Evolutionary conservation across 108 stramenopile species (phyloP), one percentile per base, ranked within the genome.

Genomic region (Bacterosira constricta): DNA sequence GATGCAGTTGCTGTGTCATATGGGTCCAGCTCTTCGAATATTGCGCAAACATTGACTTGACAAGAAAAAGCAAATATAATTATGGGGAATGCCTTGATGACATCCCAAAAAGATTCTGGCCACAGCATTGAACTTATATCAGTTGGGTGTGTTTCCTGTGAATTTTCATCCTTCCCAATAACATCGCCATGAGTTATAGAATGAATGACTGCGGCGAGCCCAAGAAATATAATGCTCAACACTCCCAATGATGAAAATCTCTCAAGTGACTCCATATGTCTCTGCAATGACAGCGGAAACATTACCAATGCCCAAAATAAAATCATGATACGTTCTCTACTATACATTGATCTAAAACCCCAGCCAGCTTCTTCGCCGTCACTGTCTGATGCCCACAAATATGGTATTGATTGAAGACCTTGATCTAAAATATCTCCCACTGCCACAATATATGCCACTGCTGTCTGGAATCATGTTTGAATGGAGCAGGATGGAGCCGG

Each of bases 11-110:
- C 39, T 13, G 25, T 39, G 32, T 53, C 25, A 23, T 12, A n/a
- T 12, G 54, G 71, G 63, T 62, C 64, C 17, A 90, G 51, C 57
- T 93, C 91, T 41, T 86, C 80, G 42, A 83, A 93, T 39, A 93
- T 90, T 20, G 84, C 74, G 49, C 82, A 86, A 17, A 93, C 89
- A 70, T 90, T 93, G n/a, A 90, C 85, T 79, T 93, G 91, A 46
- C 88, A 93, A 13, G 84, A 86, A 69, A 90, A 90, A 6, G 91
- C 91, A 86, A 90, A 93, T 18, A 93, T 80, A 9, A 90, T 75
- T 31, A 93, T 90, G 31, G 91, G 91, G 75, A 86, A 90, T n/a
- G 91, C 91, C 45, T 56, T 69, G 4, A 93, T 46, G 0, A 90
- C 78, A 58, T 82, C 66, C 11, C 59, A 61, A 21, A 58, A 69